Conservation (phyloP, 441 rosid species). For the Omphalea diandra region DNA sequence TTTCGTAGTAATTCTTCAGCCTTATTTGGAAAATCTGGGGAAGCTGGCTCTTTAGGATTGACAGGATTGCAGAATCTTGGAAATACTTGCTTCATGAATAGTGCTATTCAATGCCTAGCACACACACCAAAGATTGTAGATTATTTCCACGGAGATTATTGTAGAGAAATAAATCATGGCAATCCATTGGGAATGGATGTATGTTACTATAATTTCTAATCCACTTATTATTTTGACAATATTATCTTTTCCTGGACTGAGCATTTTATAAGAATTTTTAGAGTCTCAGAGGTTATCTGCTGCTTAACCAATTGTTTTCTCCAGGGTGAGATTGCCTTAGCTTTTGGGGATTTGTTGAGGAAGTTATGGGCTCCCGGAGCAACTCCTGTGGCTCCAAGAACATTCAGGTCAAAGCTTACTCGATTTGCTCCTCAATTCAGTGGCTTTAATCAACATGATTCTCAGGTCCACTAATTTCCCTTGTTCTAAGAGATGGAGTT, state of each 20-base stretch:
- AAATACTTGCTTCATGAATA: slow-evolving; percentile 83
- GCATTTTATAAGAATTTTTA: neutral
- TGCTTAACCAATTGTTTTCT: neutral
- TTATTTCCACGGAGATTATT: slow-evolving; percentile 65
- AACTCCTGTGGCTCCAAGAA: slow-evolving; percentile 55
- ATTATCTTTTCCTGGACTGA: neutral
- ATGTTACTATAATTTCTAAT: slow-evolving; percentile 13
- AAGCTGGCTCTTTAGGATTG: slow-evolving; percentile 57
- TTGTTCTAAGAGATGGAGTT: neutral
- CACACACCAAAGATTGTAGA: slow-evolving; percentile 71
- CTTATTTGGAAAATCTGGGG: slow-evolving; percentile 34
- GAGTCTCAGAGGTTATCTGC: neutral
- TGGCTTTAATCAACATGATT: slow-evolving; percentile 82
- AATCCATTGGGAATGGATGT: slow-evolving; percentile 74
- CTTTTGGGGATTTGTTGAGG: slow-evolving; percentile 67
- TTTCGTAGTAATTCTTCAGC: slow-evolving; percentile 27
- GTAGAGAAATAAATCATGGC: slow-evolving; percentile 53
- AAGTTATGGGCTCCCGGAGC: slow-evolving; percentile 73
- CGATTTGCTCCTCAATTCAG: slow-evolving; percentile 70
- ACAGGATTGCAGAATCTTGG: slow-evolving; percentile 71
- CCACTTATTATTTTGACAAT: neutral
- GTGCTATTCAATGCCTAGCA: slow-evolving; percentile 66
- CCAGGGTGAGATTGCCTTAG: slow-evolving; percentile 71
- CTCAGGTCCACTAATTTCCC: slow-evolving; percentile 48
- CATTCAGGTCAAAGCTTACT: slow-evolving; percentile 66